Evolutionary conservation across 306 rosid genomes (phyloP).

Genomic region (Trichosanthes cucumerina): DNA sequence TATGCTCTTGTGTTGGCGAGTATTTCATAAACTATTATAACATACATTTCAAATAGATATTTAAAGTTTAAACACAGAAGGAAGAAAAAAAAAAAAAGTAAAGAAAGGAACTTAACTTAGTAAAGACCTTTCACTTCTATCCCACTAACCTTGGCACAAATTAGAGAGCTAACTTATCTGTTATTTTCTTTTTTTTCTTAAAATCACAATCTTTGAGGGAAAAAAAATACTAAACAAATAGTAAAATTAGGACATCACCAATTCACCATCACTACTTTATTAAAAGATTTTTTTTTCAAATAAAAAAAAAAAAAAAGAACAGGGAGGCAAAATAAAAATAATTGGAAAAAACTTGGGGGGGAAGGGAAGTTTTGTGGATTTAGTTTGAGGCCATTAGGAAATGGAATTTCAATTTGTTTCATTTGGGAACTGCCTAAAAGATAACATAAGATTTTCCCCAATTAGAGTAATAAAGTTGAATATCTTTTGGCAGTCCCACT

Average conservation of each 20-base stretch:
- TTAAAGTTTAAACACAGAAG: not conserved
- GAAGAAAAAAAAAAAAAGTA: not conserved
- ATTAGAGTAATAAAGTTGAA: constrained; percentile 15
- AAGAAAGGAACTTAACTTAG: too few species aligned
- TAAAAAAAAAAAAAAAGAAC: not conserved
- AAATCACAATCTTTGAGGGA: not conserved
- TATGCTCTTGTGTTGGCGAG: too few species aligned
- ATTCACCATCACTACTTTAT: not conserved
- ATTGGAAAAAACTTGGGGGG: not conserved
- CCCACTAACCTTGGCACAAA: not conserved
- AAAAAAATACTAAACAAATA: not conserved
- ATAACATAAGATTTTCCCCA: not conserved
- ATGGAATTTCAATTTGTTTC: not conserved
- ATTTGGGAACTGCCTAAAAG: not conserved
- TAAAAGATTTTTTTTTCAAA: not conserved
- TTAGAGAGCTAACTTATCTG: not conserved
- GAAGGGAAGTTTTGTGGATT: not conserved
- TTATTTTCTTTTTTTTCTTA: not conserved
- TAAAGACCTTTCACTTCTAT: too few species aligned
- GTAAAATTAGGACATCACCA: not conserved
- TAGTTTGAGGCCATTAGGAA: not conserved
- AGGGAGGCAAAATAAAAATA: not conserved
- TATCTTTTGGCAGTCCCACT: not conserved
- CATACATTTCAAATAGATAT: too few species aligned
- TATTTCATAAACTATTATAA: too few species aligned